Evolutionary conservation across 2,329 filamentous ascomycete species (phyloP), one percentile per base, ranked within the genome.

Genomic region (Cadophora gregata): DNA sequence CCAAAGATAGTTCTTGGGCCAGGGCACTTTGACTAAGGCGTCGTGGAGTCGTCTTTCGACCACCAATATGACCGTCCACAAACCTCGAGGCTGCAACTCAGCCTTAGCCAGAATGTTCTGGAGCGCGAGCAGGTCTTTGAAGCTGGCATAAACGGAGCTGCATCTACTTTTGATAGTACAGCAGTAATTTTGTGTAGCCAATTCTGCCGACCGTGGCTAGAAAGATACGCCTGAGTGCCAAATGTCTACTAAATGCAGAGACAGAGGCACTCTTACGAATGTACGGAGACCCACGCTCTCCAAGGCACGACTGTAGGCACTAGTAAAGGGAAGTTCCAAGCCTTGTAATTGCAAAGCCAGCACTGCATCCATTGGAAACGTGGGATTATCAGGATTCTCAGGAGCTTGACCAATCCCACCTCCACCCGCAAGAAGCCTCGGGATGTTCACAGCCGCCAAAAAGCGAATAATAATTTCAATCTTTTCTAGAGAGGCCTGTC

Each of bases 11-110:
- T 12, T 38, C 33, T 6, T 38, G 31, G 33, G 21, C 33, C 19
- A 42, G 33, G 14, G 25, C 25, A 8, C 33, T n/a, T 42, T 38
- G 27, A 21, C 27, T 33, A 25, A 10, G 21, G 19, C 42, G 42
- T 24, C 36, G 38, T 9, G 58, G 42, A 45, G 24, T 21, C n/a
- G 38, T 60, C 58, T 21, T 47, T 21, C 58, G 14, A 33, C 31
- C n/a, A n/a, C n/a, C n/a, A n/a, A n/a, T 19, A 60, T 60, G 58
- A 60, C 58, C 24, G 16, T 31, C 42, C 21, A 7, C 24, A 27
- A 31, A 31, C 38, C 24, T 60, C 58, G 25, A 60, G 58, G 42
- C 58, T 60, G 25, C 42, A 29, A 25, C 42, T 48, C 27, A 60
- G 58, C 36, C 58, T 60, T 21, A n/a, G 19, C 38, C 19, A 12